Base-by-base conservation (phyloP, 345 rosid species). In the Hevea brasiliensis region DNA sequence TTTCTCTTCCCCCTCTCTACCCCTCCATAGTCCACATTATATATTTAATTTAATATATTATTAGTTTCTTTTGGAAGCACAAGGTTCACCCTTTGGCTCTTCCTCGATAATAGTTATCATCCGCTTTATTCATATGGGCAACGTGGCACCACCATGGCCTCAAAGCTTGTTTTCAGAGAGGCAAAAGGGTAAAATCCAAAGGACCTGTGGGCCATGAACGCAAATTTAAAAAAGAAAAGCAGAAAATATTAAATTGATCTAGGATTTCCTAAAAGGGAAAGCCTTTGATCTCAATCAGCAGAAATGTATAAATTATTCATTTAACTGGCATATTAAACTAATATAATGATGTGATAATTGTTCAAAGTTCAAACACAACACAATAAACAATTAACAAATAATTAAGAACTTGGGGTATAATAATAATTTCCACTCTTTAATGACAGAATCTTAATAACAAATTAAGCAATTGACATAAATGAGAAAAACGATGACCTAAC, bases 91-190 rank as follows among this genome's bases (percentile, higher is more conserved):
- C 81, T 48, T 65, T 60, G 21, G 72, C 62, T 59, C 17, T 32
- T 67, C 76, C 29, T 72, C 68, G 29, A 1, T 32, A 32, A 32
- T 32, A 2, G 29, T 84, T 79, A 82, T 84, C 86, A 77, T 75
- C 81, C 66, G 71, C 84, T 84, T 81, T 83, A 77, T 84, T 79
- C 85, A 69, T 29, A 4, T 40, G 68, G 58, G 40, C 55, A 64
- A 83, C 90, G 90, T 84, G 90, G 90, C 86, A 48, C 29, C 73
- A 71, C 70, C 65, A 76, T 63, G 26, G 67, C 90, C 90, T 70
- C 70, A 81, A 53, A 67, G 20, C 65, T 37, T 21, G 24, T 10
- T 51, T 21, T 55, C 56, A 50, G 47, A 58, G 62, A 58, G 7
- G 48, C 67, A 51, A 65, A 35, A 37, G 12, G 23, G 35, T 45